phyloP scores from a whole-genome alignment of 257 asterid species.

The Scutellaria galericulata region DNA sequence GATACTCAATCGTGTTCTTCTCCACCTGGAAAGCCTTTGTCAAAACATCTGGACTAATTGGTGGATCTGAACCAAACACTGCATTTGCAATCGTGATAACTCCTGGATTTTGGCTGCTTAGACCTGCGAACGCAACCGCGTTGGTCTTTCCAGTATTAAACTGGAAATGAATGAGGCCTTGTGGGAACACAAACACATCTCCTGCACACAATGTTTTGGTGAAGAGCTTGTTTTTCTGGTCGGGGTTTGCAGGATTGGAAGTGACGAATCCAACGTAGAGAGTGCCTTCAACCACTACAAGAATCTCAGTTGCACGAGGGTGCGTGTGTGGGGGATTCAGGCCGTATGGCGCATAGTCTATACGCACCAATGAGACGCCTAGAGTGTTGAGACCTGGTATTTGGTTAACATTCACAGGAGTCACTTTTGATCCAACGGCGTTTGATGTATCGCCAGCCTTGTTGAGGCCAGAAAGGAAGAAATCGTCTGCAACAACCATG shows the following conservation, averaged over 20 bases:
- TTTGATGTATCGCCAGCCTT: no score
- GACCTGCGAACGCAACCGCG: constrained; percentile 35
- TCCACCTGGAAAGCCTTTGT: constrained; percentile 36
- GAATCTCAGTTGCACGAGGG: constrained; percentile 4
- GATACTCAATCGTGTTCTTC: constrained; percentile 20
- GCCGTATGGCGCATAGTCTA: no score
- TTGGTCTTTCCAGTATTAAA: constrained; percentile 34
- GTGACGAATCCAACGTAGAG: constrained; percentile 42
- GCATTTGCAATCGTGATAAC: constrained; percentile 44
- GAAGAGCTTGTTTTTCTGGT: constrained; percentile 40
- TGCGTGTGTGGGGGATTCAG: no score
- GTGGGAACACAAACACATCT: constrained; percentile 43
- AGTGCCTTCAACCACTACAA: constrained; percentile 41
- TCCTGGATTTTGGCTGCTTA: constrained; percentile 48
- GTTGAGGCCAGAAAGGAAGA: no score
- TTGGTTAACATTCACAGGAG: no score
- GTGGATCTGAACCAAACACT: constrained; percentile 42
- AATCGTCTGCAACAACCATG: neutral
- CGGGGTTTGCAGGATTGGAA: constrained; percentile 36
- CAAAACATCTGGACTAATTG: constrained; percentile 30
- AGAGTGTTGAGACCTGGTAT: no score
- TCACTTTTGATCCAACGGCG: no score
- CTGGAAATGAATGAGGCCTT: constrained; percentile 43
- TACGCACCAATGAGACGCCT: no score
- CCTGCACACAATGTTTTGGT: constrained; percentile 26